A percentile compares a stretch with the other conserved stretches of the same genome.
Evolutionary conservation across 2,329 filamentous ascomycete species (phyloP).

Genomic region (Metarhizium sp.): DNA sequence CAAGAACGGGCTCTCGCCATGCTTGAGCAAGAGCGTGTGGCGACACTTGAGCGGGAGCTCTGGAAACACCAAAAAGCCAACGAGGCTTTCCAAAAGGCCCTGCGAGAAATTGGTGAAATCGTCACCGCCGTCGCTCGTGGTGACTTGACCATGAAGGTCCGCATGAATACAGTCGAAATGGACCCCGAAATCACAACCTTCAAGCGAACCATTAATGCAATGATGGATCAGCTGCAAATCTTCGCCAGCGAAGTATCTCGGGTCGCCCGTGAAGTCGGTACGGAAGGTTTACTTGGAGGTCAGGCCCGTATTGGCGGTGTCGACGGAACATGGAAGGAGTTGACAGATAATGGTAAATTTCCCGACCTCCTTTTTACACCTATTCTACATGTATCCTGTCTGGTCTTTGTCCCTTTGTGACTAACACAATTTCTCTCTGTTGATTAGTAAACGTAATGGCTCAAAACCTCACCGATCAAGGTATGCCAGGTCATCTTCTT

Average conservation of each 20-base stretch:
- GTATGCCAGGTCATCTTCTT: slow-evolving; percentile 22
- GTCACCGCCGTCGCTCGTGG: slow-evolving; percentile 92
- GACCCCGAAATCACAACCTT: slow-evolving; percentile 97
- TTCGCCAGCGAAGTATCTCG: slow-evolving; percentile 95
- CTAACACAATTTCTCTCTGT: slow-evolving; percentile 12
- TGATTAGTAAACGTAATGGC: slow-evolving; percentile 69
- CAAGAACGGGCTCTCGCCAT: slow-evolving; percentile 75
- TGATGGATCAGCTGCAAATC: slow-evolving; percentile 96
- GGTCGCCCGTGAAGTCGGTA: slow-evolving; percentile 90
- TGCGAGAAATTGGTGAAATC: slow-evolving; percentile 94
- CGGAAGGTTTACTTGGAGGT: slow-evolving; percentile 85
- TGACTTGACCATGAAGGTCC: slow-evolving; percentile 92
- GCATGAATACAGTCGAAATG: slow-evolving; percentile 93
- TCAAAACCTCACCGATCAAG: slow-evolving; percentile 71
- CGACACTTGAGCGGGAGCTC: slow-evolving; percentile 81
- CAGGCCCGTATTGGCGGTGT: slow-evolving; percentile 91
- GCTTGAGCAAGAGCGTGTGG: slow-evolving; percentile 80
- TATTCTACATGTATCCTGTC: not conserved
- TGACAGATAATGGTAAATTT: slow-evolving; percentile 70
- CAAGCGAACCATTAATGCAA: slow-evolving; percentile 96
- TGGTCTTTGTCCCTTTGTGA: not conserved
- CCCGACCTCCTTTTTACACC: not conserved
- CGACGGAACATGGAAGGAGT: slow-evolving; percentile 93
- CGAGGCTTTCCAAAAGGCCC: slow-evolving; percentile 93
- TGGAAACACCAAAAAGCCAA: slow-evolving; percentile 98